Evolutionary conservation across 2,329 filamentous ascomycete genomes (phyloP), one percentile per base, ranked within the genome.

Genomic region (Penicillium sclerotigenum): DNA sequence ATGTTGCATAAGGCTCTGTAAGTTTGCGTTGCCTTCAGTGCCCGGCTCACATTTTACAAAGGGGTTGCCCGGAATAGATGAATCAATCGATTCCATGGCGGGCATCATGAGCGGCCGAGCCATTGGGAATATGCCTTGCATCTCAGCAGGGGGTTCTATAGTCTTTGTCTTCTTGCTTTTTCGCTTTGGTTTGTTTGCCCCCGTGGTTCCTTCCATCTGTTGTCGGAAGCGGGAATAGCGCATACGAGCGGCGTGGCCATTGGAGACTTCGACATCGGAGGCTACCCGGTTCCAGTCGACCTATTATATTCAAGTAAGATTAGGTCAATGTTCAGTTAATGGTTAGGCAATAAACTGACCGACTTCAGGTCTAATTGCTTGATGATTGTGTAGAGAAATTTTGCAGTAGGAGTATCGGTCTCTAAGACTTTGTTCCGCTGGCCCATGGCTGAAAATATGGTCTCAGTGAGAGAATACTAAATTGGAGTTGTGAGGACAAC

Each of bases 171-270:
- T 71, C 26, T 60, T 63, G 10, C 57, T 26, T 10, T 59, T 48
- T 46, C 71, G 73, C 47, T 71, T 74, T 40, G 47, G 16, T 58
- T 62, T 57, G 62, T 26, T 59, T 13, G 56, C 59, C 4, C 66
- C 66, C 9, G 67, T 60, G 4, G 65, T 71, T 14, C 77, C 77
- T 57, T 83, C 81, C 73, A 81, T 80, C 45, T 82, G 79, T 52
- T 77, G 74, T 56, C 75, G 78, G 68, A 83, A 82, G 34, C 81
- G 78, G 22, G 78, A 80, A 65, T 78, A 83, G 28, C 81, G 77
- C 81, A 83, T 83, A 37, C 81, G 78, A 14, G 81, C 81, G 4
- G 81, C 81, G 62, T 83, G 81, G 36, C 80, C 81, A 51, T 83
- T 83, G 34, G 79, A 80, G 52, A 83, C 81, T 42, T 77, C 77